These are phyloP conservation scores for Helicostylum pulchrum DNA, from an alignment of 192 early-diverging fungal genomes.

Conservation along the genomic window DNA sequence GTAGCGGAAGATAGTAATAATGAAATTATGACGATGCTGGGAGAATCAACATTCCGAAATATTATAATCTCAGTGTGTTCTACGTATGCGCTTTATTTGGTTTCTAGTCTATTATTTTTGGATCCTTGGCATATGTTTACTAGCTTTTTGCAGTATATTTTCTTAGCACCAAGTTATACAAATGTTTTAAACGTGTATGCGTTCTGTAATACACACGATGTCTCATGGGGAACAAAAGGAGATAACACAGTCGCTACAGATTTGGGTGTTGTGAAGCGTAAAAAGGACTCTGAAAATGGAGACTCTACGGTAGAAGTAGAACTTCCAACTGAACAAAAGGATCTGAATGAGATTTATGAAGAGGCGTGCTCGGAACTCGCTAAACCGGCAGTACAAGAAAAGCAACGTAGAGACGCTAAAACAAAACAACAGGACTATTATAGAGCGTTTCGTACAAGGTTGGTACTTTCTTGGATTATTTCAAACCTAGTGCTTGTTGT, in stretches of 20 bases:
- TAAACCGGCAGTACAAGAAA: constrained; percentile 42
- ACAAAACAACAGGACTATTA: constrained; percentile 80
- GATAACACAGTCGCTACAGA: constrained; percentile 41
- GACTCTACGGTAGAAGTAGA: constrained; percentile 68
- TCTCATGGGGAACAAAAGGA: constrained; percentile 90
- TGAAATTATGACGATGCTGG: constrained; percentile 58
- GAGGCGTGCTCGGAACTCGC: constrained; percentile 62
- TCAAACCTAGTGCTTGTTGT: constrained; percentile 67
- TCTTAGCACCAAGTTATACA: constrained; percentile 70
- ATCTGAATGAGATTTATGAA: constrained; percentile 80
- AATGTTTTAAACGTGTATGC: constrained; percentile 74
- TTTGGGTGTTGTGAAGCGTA: constrained; percentile 48
- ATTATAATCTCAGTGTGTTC: constrained; percentile 64
- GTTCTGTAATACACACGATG: constrained; percentile 58
- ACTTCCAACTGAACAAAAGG: constrained; percentile 72
- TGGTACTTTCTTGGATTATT: constrained; percentile 78
- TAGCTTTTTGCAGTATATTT: constrained; percentile 61
- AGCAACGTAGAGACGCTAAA: constrained; percentile 58
- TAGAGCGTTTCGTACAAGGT: constrained; percentile 73
- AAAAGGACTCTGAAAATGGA: constrained; percentile 45
- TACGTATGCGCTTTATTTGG: constrained; percentile 67
- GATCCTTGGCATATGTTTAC: constrained; percentile 83
- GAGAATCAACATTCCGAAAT: constrained; percentile 61
- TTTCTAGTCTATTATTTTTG: constrained; percentile 60
- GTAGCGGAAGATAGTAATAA: constrained; percentile 51